Percentiles rank a stretch among this genome's conserved stretches.
phyloP scores from a whole-genome alignment of 345 rosid genomes.

The Isatis tinctoria region DNA sequence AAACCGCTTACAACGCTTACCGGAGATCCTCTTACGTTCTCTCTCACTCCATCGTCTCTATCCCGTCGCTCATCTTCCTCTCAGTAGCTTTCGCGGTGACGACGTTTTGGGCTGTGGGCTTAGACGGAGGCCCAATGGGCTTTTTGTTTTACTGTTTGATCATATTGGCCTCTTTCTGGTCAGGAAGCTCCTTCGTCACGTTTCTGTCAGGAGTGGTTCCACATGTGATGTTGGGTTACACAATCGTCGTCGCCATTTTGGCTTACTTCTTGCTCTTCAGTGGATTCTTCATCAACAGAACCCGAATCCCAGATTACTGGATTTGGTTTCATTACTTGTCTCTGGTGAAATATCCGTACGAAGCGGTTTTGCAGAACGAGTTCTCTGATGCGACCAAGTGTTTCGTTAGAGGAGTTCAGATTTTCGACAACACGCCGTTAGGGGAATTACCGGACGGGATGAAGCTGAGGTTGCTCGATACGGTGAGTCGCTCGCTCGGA shows the following conservation, averaged over 20 bases:
- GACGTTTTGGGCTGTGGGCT: slow-evolving; percentile 88
- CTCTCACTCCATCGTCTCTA: slow-evolving; percentile 53
- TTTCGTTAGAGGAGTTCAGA: slow-evolving; percentile 71
- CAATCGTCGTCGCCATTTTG: slow-evolving; percentile 76
- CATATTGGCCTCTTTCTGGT: slow-evolving; percentile 82
- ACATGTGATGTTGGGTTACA: slow-evolving; percentile 93
- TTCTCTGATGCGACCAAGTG: slow-evolving; percentile 66
- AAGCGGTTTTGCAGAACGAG: slow-evolving; percentile 79
- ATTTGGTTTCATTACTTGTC: slow-evolving; percentile 97
- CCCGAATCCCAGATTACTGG: slow-evolving; percentile 83
- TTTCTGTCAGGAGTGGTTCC: slow-evolving; percentile 91
- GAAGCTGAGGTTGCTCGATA: slow-evolving; percentile 49
- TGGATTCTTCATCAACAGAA: slow-evolving; percentile 89
- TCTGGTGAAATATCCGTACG: slow-evolving; percentile 83
- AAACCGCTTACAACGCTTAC: slow-evolving; percentile 87
- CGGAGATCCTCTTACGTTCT: slow-evolving; percentile 86
- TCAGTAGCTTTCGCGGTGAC: slow-evolving; percentile 61
- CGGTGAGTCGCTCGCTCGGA: slow-evolving; percentile 55
- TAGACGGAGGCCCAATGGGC: slow-evolving; percentile 79
- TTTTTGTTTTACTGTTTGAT: slow-evolving; percentile 65
- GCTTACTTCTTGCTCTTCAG: slow-evolving; percentile 93
- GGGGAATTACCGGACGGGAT: slow-evolving; percentile 41
- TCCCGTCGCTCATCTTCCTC: slow-evolving; percentile 67
- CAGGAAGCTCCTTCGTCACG: slow-evolving; percentile 91
- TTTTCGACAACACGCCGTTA: slow-evolving; percentile 82